phyloP scores from a whole-genome alignment of 441 rosid genomes.

The Bruguiera hainesii region DNA sequence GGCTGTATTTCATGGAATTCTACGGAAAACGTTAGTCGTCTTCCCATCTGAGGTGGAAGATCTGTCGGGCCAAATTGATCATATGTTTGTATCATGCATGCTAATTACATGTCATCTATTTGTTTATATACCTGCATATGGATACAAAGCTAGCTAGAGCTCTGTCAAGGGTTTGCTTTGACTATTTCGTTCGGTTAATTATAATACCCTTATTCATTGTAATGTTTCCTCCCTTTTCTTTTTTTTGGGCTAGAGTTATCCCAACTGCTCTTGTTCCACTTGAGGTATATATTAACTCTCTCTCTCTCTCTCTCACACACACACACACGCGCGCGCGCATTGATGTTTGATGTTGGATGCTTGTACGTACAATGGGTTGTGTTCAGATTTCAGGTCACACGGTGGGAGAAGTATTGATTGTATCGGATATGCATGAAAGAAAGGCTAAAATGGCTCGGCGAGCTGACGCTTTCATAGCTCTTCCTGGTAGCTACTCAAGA shows the following conservation, averaged over 20 bases:
- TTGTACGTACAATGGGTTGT: neutral
- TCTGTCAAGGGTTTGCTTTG: neutral
- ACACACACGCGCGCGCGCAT: neutral
- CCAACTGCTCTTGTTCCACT: constrained; percentile 41
- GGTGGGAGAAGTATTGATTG: constrained; percentile 33
- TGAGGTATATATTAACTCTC: constrained; percentile 31
- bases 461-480: constrained; percentile 47
- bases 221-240: neutral
- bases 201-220: neutral
- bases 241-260: constrained; percentile 24
- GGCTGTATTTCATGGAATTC: too few relatives aligned
- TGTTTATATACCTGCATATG: too few relatives aligned
- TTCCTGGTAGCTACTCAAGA: constrained; percentile 30
- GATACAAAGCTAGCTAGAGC: too few relatives aligned
- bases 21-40: too few relatives aligned
- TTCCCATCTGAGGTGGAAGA: too few relatives aligned
- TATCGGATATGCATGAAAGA: constrained; percentile 44
- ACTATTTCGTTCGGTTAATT: neutral
- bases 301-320: neutral
- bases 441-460: constrained; percentile 43
- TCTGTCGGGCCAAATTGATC: too few relatives aligned
- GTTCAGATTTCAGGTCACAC: constrained; percentile 33
- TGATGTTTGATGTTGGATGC: neutral
- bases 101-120: too few relatives aligned
- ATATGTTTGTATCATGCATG: too few relatives aligned